These are phyloP conservation scores for Penicillium samsonianum DNA, from an alignment of 495 filamentous ascomycete species.

Conservation along the genomic window DNA sequence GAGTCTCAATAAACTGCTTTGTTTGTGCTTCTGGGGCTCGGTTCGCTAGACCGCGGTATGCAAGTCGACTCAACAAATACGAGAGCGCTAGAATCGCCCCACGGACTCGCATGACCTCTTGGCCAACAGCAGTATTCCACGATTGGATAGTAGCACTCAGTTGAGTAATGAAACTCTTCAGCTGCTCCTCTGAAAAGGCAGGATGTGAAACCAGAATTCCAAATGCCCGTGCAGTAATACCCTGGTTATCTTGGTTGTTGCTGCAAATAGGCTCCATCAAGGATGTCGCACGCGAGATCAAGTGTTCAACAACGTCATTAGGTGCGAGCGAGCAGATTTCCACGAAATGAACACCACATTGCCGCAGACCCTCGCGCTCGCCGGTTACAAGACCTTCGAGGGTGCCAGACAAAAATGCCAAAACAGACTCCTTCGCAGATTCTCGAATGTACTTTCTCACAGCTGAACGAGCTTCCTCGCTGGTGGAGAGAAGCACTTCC, in stretches of 20 bases:
- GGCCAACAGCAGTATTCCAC: slow-evolving; percentile 63
- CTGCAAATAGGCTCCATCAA: slow-evolving; percentile 62
- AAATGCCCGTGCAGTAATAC: slow-evolving; percentile 65
- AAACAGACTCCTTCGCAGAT: slow-evolving; percentile 33
- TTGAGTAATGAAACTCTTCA: slow-evolving; percentile 42
- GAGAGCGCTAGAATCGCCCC: slow-evolving; percentile 60
- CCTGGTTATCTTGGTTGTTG: slow-evolving; percentile 65
- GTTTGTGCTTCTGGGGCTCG: slow-evolving; percentile 36
- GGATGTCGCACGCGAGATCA: slow-evolving; percentile 50
- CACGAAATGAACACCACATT: slow-evolving; percentile 62
- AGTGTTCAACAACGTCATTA: slow-evolving; percentile 46
- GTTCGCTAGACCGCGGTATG: slow-evolving; percentile 44
- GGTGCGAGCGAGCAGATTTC: slow-evolving; percentile 68
- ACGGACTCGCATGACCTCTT: slow-evolving; percentile 58
- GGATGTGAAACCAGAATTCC: slow-evolving; percentile 77
- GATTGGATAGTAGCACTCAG: slow-evolving; percentile 41
- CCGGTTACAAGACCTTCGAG: slow-evolving; percentile 60
- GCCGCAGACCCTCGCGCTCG: slow-evolving; percentile 47
- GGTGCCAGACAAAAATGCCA: slow-evolving; percentile 51
- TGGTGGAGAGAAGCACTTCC: slow-evolving; percentile 65
- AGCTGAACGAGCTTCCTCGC: slow-evolving; percentile 57
- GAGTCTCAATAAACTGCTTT: slow-evolving; percentile 38
- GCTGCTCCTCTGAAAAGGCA: slow-evolving; percentile 34
- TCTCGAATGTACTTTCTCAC: slow-evolving; percentile 55
- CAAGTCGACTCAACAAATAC: slow-evolving; percentile 61